Evolutionary conservation across 2,329 filamentous ascomycete genomes (phyloP), one percentile per base, ranked within the genome.

Genomic region (Aspergillus sp.): DNA sequence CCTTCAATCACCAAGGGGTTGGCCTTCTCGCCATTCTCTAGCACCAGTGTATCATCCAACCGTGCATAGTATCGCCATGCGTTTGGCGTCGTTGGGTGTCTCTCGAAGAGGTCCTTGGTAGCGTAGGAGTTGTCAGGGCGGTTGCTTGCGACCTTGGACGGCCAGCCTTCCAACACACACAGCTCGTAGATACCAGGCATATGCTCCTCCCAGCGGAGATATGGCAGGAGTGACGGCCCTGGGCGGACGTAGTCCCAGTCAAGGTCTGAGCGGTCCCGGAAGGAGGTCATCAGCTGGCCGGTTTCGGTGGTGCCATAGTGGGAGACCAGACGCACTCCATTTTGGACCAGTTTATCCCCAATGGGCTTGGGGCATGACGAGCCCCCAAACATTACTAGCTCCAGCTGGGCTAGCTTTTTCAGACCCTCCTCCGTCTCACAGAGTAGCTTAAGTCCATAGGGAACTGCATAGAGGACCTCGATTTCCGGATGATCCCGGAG

Each of bases 281-380:
- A 79, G 0, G 82, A 84, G 1, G 81, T 85, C 80, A 85, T 84
- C 17, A 86, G 66, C 59, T 83, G 78, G 4, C 83, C 82, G 1
- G 78, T 81, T 63, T 87, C 84, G 0, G 83, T 86, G 3, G 76
- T 80, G 1, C 82, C 82, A 49, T 83, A 85, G 50, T 83, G 79
- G 6, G 74, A 75, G 2, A 81, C 73, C 1, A 86, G 66, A 46
- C 82, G 77, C 0, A 85, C 79, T 0, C 82, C 82, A 2, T 74
- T 69, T 2, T 73, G 65, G 0, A 82, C 78, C 0, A 86, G 64
- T 3, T 68, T 60, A 54, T 85, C 76, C 0, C 83, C 83, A 3
- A 86, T 72, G 5, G 80, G 79, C 57, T 86, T 82, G 0, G 83
- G 83, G 53, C 81, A 84, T 4, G 77, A 73, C 14, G 79, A 81